These are phyloP conservation scores for Pascua sp. DNA, from an alignment of 1,284 basidiomycete genomes.

Conservation along the genomic window DNA sequence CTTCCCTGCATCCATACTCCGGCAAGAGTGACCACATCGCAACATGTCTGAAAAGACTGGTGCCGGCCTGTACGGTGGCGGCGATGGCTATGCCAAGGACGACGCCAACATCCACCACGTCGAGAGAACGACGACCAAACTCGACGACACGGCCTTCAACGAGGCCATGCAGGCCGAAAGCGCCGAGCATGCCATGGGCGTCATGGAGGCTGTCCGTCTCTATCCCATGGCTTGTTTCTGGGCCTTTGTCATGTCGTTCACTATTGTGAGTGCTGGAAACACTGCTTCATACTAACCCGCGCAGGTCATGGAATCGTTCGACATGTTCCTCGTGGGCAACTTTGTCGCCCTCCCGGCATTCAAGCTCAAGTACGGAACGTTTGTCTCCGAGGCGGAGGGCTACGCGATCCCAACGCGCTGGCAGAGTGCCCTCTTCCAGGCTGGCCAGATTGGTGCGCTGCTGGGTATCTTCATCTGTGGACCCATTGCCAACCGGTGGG, in stretches of 20 bases:
- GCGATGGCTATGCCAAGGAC: no score
- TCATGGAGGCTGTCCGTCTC: conserved; percentile 1
- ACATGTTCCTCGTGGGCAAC: conserved; percentile 36
- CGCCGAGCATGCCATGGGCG: conserved; percentile 4
- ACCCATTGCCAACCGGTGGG: conserved; percentile 42
- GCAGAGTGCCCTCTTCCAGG: conserved; percentile 31
- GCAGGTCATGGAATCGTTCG: conserved; percentile 36
- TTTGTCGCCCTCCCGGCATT: conserved; percentile 29
- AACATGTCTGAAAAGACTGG: no score
- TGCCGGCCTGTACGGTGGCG: no score
- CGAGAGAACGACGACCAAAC: background rate
- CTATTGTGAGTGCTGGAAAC: conserved; percentile 1
- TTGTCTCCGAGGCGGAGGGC: conserved; percentile 8
- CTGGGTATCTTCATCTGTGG: conserved; percentile 42
- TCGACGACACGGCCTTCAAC: background rate
- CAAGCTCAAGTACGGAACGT: conserved; percentile 17
- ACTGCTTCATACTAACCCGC: background rate
- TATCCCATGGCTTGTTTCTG: conserved; percentile 14
- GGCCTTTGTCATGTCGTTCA: conserved; percentile 11
- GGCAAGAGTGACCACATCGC: no score
- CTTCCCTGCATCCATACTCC: no score
- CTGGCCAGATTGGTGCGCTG: conserved; percentile 34
- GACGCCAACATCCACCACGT: no score
- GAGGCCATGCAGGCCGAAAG: conserved; percentile 15
- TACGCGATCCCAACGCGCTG: conserved; percentile 30